Evolutionary conservation across 768 basidiomycete genomes (phyloP).

Genomic region (Kwoniella bestiolae): DNA sequence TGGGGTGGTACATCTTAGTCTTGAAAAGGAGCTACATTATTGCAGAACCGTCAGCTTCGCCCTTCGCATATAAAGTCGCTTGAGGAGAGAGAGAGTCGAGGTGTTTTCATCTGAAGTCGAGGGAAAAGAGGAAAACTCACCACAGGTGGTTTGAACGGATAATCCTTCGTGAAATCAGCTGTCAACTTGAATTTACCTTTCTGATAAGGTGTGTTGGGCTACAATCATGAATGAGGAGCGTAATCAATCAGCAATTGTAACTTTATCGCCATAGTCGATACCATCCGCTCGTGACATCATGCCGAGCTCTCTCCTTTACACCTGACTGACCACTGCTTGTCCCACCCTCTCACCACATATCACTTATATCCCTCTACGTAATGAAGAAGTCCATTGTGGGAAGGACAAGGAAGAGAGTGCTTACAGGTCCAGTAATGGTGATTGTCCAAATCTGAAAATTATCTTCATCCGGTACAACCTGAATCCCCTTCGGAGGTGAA

Average conservation of each 20-base stretch:
- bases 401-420: constrained; percentile 12
- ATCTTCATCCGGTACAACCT: constrained; percentile 51
- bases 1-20: constrained; percentile 58
- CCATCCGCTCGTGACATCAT: too few species aligned
- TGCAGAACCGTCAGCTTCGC: too few species aligned
- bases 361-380: too few species aligned
- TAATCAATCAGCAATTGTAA: background rate
- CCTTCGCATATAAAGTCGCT: too few species aligned
- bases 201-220: constrained; percentile 51
- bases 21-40: constrained; percentile 51
- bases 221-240: constrained; percentile 1
- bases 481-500: constrained; percentile 42
- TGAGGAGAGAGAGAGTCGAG: background rate
- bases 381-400: background rate
- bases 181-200: constrained; percentile 54
- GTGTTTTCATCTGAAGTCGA: background rate
- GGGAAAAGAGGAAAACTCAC: constrained; percentile 23
- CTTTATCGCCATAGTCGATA: too few species aligned
- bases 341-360: too few species aligned
- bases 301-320: too few species aligned
- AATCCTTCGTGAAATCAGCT: constrained; percentile 54
- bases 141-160: constrained; percentile 56
- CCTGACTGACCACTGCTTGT: too few species aligned
- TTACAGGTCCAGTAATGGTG: constrained; percentile 54
- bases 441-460: constrained; percentile 54